A percentile compares a stretch with the other conserved stretches of the same genome.
These are phyloP conservation scores for Colletotrichum cordylinicola DNA, from an alignment of 2,329 filamentous ascomycete species.

Conservation along the genomic window DNA sequence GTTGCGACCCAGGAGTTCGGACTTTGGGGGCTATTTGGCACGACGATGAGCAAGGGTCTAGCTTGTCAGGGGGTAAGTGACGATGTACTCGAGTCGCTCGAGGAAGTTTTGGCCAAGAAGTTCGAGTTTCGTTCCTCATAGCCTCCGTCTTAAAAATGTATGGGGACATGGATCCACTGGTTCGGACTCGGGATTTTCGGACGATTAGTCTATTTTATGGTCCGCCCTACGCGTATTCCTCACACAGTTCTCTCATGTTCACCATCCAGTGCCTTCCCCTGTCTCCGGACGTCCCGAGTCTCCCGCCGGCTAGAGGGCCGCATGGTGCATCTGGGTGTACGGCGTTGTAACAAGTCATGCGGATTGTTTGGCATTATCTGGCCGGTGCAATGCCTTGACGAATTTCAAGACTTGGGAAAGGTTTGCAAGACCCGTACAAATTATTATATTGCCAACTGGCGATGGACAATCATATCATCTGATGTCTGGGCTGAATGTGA, in stretches of 20 bases:
- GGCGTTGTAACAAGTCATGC: background rate
- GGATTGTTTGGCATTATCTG: background rate
- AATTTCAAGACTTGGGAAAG: background rate
- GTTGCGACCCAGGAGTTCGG: background rate
- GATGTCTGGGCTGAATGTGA: background rate
- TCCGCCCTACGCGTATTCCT: background rate
- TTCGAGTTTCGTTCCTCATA: slow-evolving; percentile 12
- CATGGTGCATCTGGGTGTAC: background rate
- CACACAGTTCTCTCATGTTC: background rate
- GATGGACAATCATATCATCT: background rate
- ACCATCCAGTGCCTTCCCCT: background rate
- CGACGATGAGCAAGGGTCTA: background rate
- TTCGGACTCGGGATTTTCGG: background rate
- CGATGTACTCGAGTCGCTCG: background rate
- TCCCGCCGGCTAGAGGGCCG: background rate
- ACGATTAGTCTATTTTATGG: background rate
- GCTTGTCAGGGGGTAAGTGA: background rate
- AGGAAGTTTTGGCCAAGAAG: slow-evolving; percentile 7
- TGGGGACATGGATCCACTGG: slow-evolving; percentile 1
- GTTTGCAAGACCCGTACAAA: background rate
- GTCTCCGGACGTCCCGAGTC: background rate
- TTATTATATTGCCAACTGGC: background rate
- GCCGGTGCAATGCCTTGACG: background rate
- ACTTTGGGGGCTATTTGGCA: background rate
- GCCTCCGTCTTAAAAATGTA: background rate